These are phyloP conservation scores for Mimosa bimucronata DNA, from an alignment of 306 rosid genomes.

Conservation along the genomic window DNA sequence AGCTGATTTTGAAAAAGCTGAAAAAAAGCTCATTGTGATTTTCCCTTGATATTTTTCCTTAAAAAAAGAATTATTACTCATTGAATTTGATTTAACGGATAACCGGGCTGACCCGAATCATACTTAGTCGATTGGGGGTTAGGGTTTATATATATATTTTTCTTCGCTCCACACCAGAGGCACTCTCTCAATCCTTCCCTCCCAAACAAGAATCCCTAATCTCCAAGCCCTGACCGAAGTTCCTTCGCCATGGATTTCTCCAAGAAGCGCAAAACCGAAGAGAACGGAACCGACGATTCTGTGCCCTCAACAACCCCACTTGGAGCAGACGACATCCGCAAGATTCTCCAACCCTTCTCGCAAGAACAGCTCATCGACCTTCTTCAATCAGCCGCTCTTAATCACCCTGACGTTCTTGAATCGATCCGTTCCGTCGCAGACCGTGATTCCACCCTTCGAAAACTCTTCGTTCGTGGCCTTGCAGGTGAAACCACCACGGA, in stretches of 20 bases:
- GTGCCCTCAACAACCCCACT: conserved; percentile 22
- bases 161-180: background rate
- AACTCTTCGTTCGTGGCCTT: conserved; percentile 79
- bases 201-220: background rate
- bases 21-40: too few relatives aligned
- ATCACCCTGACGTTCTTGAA: conserved; percentile 62
- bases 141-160: conserved; percentile 2
- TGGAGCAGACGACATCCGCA: conserved; percentile 57
- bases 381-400: conserved; percentile 54
- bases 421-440: conserved; percentile 60
- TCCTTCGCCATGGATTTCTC: conserved; percentile 48
- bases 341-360: conserved; percentile 56
- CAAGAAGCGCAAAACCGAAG: conserved; percentile 68
- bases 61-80: too few relatives aligned
- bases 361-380: conserved; percentile 58
- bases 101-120: background rate
- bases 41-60: too few relatives aligned
- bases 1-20: too few relatives aligned
- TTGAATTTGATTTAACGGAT: too few relatives aligned
- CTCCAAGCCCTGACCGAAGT: background rate
- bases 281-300: conserved; percentile 46
- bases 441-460: conserved; percentile 60
- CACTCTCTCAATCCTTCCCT: background rate
- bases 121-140: background rate
- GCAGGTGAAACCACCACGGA: conserved; percentile 70